These are phyloP conservation scores for Aspergillus awamori DNA, from an alignment of 2,329 filamentous ascomycete species.

Conservation along the genomic window DNA sequence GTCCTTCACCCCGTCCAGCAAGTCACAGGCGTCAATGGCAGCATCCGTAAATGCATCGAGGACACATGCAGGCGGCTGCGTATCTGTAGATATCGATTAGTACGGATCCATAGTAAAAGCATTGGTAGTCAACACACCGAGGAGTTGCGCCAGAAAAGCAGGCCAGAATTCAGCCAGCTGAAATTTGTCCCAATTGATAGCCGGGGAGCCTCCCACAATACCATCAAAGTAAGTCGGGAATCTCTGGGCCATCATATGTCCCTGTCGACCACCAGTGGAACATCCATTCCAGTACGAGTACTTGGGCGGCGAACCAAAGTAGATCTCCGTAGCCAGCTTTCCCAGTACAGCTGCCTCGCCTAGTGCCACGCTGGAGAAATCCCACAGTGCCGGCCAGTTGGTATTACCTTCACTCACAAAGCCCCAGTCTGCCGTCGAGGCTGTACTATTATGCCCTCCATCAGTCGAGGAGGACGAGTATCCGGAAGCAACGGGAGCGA, in stretches of 20 bases:
- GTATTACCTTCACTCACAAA: not conserved
- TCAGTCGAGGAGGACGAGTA: constrained; percentile 1
- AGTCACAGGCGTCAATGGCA: not conserved
- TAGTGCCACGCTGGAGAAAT: constrained; percentile 6
- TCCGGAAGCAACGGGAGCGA: not conserved
- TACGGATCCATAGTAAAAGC: not conserved
- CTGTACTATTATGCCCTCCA: not conserved
- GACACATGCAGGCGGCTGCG: not conserved
- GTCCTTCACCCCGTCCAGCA: constrained; percentile 1
- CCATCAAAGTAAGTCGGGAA: constrained; percentile 31
- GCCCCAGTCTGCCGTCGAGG: not conserved
- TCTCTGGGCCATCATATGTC: constrained; percentile 20
- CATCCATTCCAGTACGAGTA: constrained; percentile 21
- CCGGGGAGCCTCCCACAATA: constrained; percentile 28
- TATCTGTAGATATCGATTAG: not conserved
- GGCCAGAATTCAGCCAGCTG: constrained; percentile 27
- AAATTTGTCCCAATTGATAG: constrained; percentile 16
- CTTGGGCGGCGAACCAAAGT: not conserved
- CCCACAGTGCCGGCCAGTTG: not conserved
- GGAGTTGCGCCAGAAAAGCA: not conserved
- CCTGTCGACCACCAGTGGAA: constrained; percentile 26
- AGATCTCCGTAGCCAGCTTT: constrained; percentile 8
- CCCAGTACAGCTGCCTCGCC: constrained; percentile 12
- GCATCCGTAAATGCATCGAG: not conserved
- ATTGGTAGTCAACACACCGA: not conserved